Conservation (phyloP, 1,284 basidiomycete species). For the Cryptococcus neoformans region DNA sequence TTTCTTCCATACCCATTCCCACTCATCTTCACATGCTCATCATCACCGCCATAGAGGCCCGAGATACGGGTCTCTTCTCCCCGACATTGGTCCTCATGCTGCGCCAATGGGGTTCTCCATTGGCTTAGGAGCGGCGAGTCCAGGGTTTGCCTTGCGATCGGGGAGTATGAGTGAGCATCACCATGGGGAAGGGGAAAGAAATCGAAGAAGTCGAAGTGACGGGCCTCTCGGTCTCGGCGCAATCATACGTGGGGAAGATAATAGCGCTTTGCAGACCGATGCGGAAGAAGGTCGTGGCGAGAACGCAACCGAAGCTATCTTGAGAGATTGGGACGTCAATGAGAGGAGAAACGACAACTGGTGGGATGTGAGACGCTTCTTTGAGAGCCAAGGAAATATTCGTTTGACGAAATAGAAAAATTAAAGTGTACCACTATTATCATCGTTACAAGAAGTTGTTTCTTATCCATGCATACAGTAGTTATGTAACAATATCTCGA, state of each 20-base stretch:
- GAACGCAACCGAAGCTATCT: conserved; percentile 8
- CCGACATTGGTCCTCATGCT: conserved; percentile 36
- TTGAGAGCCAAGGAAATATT: background rate
- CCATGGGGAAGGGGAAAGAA: conserved; percentile 5
- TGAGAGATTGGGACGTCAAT: conserved; percentile 7
- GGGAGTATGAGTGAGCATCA: conserved; percentile 19
- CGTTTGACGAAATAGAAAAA: background rate
- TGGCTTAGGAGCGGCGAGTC: conserved; percentile 48
- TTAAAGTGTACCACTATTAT: background rate
- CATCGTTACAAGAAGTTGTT: background rate
- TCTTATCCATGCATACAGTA: background rate
- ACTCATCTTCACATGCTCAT: conserved; percentile 3
- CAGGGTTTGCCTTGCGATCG: conserved; percentile 46
- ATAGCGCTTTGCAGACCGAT: background rate
- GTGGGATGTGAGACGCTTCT: conserved; percentile 4
- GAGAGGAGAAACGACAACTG: background rate
- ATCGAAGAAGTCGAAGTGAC: conserved; percentile 24
- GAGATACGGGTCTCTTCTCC: conserved; percentile 45
- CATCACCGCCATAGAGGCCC: conserved; percentile 19
- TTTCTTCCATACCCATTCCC: background rate
- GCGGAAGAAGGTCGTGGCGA: conserved; percentile 2
- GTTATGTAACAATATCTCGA: background rate
- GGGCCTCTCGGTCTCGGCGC: conserved; percentile 19
- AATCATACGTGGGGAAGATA: conserved; percentile 22
- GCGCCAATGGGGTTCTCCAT: conserved; percentile 47